These are phyloP conservation scores for Fusarium sp. DNA, from an alignment of 2,329 filamentous ascomycete genomes.

Conservation along the genomic window DNA sequence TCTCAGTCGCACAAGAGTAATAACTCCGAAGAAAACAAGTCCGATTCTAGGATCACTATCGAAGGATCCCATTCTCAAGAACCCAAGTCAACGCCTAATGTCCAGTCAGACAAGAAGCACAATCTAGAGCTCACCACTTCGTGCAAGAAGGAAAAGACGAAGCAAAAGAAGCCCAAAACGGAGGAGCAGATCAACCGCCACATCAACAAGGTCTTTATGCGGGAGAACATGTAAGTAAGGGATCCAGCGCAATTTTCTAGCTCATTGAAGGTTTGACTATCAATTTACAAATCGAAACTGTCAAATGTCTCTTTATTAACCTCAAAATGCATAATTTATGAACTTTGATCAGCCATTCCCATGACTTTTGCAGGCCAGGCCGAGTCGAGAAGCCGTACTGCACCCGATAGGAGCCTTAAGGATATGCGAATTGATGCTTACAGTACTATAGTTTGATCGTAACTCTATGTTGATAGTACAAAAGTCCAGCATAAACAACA, in stretches of 20 bases:
- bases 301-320: too few relatives aligned
- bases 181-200: slow-evolving; percentile 17
- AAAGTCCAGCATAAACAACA: too few relatives aligned
- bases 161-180: neutral
- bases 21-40: neutral
- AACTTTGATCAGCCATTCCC: too few relatives aligned
- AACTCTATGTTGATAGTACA: too few relatives aligned
- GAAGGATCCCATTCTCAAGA: neutral
- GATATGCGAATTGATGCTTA: too few relatives aligned
- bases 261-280: neutral
- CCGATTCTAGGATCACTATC: neutral
- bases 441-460: too few relatives aligned
- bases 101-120: rapidly evolving
- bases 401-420: too few relatives aligned
- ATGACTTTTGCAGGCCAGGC: too few relatives aligned
- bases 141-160: neutral
- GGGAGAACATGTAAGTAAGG: neutral
- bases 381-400: too few relatives aligned
- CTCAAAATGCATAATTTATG: too few relatives aligned
- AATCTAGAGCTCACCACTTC: rapidly evolving
- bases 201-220: slow-evolving; percentile 19
- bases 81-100: neutral
- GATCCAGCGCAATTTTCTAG: too few relatives aligned
- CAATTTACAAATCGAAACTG: too few relatives aligned
- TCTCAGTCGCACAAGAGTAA: neutral